Conservation (phyloP, 2,329 filamentous ascomycete genomes). For the Niveomyces coronatus region DNA sequence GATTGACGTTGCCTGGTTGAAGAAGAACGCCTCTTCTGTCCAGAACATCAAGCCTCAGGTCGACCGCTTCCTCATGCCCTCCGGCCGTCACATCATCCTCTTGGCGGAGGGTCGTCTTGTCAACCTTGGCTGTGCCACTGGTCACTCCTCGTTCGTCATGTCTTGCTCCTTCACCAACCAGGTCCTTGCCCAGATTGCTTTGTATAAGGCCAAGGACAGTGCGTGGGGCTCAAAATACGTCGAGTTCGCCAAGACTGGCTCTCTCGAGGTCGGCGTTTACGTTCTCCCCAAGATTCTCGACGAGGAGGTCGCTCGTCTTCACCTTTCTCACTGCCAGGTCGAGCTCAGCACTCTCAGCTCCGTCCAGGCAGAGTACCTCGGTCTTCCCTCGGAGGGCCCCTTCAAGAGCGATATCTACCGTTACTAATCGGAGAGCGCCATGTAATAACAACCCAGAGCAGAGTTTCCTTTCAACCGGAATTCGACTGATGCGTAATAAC, state of each 20-base stretch:
- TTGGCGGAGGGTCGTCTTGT: constrained; percentile 97
- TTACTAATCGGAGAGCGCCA: constrained; percentile 27
- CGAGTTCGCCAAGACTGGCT: constrained; percentile 87
- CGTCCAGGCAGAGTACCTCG: constrained; percentile 91
- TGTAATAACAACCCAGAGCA: constrained; percentile 22
- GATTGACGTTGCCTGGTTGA: constrained; percentile 99
- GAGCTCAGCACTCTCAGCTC: constrained; percentile 80
- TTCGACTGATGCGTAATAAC: constrained; percentile 25
- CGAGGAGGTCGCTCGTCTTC: constrained; percentile 93
- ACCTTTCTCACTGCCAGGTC: constrained; percentile 86
- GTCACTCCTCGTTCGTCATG: constrained; percentile 99
- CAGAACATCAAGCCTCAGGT: constrained; percentile 99
- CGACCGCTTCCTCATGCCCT: constrained; percentile 92
- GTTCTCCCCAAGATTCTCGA: constrained; percentile 98
- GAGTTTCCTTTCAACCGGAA: constrained; percentile 30
- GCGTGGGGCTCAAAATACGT: constrained; percentile 88
- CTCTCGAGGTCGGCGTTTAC: constrained; percentile 88
- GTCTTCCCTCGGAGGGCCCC: constrained; percentile 74
- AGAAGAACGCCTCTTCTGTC: constrained; percentile 85
- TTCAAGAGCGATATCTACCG: constrained; percentile 82
- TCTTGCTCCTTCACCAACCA: constrained; percentile 99
- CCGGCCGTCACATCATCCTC: constrained; percentile 93
- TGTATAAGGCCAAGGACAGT: constrained; percentile 86
- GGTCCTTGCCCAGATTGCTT: constrained; percentile 97
- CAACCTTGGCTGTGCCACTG: constrained; percentile 98